Evolutionary conservation across 805 yeast genomes (phyloP), one percentile per base, ranked within the genome.

Genomic region (Isabelozyma heimii): DNA sequence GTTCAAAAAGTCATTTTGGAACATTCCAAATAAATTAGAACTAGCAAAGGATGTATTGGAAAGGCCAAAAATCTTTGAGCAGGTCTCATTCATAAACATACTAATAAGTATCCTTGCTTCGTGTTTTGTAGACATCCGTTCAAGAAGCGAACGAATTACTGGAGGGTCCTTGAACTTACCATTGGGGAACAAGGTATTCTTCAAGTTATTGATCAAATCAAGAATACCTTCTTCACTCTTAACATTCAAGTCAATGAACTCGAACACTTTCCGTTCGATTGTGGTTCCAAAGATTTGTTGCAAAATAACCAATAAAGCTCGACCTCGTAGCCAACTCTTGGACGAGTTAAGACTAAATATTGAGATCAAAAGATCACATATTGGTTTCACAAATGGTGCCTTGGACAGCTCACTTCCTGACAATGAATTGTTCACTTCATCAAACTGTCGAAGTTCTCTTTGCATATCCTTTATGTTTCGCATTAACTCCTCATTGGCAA

Each of bases 241-340:
- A 5, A 70, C 16, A 35, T 60, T 62, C 17, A 56, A 58, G 37
- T 72, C 69, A 30, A 80, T 63, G 49, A 69, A 69, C 27, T 76
- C 74, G 39, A 84, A 68, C 4, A 83, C 76, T 47, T 79, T 81
- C 60, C 82, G 84, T 60, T 91, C 97, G 45, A 91, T 85, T 0
- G 97, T 87, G 2, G 92, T 87, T 0, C 97, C 97, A 37, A 91
- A 75, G 1, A 91, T 65, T 62, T 90, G 97, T 63, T 91, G 97
- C 46, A 91, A 68, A 3, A 91, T 81, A 5, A 90, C 83, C 37
- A 91, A 76, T 8, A 90, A 73, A 0, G 97, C 97, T 41, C 91
- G 73, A 0, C 97, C 97, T 46, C 96, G 72, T 1, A 91, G 66
- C 96, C 97, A 89, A 43, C 83, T 81, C 43, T 82, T 83, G 1